phyloP scores from a whole-genome alignment of 2,329 filamentous ascomycete species.

The Fusarium bactridioides region DNA sequence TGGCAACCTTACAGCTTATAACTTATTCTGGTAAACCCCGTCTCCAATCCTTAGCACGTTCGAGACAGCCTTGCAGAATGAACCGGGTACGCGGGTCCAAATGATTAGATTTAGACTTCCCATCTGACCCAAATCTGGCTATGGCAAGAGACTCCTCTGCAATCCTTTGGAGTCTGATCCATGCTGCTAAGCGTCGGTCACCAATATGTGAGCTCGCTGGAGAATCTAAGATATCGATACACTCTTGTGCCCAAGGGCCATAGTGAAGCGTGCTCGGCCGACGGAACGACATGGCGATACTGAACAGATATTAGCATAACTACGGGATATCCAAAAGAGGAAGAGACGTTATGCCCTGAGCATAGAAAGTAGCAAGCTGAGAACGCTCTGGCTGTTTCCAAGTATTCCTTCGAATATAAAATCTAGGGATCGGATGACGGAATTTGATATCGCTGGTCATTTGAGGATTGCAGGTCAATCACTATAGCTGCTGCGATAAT shows the following conservation, averaged over 20 bases:
- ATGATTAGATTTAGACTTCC: rapidly evolving
- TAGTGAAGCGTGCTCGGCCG: background rate
- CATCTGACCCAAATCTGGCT: background rate
- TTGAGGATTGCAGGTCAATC: background rate
- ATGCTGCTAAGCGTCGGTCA: background rate
- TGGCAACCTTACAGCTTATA: background rate
- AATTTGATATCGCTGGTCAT: background rate
- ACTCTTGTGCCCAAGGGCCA: background rate
- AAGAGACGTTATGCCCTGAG: background rate
- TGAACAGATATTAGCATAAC: background rate
- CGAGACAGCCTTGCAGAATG: background rate
- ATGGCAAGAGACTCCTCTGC: background rate
- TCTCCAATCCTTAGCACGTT: background rate
- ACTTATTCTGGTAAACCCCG: rapidly evolving
- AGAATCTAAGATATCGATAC: background rate
- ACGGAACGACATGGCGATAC: background rate
- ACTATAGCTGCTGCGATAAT: background rate
- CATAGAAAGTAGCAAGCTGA: background rate
- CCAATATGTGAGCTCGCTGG: background rate
- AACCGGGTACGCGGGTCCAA: background rate
- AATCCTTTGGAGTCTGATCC: background rate
- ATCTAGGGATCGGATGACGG: background rate
- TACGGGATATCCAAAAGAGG: rapidly evolving
- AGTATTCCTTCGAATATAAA: background rate
- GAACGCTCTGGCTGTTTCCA: background rate